phyloP scores from a whole-genome alignment of 148 eudicot genomes.

The Vaccinium vitisidaea region DNA sequence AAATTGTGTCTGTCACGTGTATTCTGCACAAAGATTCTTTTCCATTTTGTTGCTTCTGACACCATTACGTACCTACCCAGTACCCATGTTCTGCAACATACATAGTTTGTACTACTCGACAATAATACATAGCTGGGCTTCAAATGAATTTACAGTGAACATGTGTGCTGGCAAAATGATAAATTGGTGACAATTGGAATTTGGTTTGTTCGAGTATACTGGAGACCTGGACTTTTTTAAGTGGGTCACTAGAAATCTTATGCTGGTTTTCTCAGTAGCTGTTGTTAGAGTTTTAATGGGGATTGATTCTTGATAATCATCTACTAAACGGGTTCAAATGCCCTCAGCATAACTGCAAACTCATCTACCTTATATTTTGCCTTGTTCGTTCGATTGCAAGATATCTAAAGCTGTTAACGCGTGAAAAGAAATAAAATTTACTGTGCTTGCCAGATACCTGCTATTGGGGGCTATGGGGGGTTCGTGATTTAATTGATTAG shows the following conservation, averaged over 20 bases:
- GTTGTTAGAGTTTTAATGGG: background rate
- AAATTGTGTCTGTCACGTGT: too few relatives aligned
- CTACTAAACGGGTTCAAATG: background rate
- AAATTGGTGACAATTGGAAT: background rate
- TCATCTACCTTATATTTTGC: background rate
- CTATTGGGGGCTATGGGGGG: too few relatives aligned
- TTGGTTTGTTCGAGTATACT: background rate
- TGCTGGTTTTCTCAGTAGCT: background rate
- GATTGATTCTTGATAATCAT: background rate
- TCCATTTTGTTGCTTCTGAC: background rate
- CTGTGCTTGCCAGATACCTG: too few relatives aligned
- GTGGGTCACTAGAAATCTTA: background rate
- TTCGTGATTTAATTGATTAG: too few relatives aligned
- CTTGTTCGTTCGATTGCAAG: too few relatives aligned
- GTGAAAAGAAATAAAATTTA: too few relatives aligned
- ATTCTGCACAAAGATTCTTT: background rate
- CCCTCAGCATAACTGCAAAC: background rate
- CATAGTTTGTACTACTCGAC: background rate
- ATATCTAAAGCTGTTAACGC: too few relatives aligned
- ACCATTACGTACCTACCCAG: background rate
- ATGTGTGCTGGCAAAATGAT: background rate
- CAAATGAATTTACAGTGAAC: background rate
- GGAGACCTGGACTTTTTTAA: background rate
- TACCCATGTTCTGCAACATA: background rate
- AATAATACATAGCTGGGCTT: background rate